Percentiles rank a stretch among this genome's conserved stretches.
These are phyloP conservation scores for Megacollybia platyphylla DNA, from an alignment of 1,284 basidiomycete species.

Conservation along the genomic window DNA sequence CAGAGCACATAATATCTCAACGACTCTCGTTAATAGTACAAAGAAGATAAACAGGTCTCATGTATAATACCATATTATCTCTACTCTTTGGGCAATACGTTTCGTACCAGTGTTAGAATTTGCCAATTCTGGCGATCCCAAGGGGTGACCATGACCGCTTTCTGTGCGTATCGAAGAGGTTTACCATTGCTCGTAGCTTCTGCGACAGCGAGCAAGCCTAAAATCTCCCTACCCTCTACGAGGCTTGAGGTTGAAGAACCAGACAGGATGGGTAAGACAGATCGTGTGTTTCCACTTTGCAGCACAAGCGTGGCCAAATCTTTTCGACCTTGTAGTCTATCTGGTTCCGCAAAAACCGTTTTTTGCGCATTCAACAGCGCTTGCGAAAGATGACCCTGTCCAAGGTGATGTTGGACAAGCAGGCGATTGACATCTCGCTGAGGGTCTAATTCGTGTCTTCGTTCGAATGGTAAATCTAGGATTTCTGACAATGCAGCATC, in stretches of 20 bases:
- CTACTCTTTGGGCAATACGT: conserved; percentile 9
- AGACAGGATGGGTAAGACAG: conserved; percentile 25
- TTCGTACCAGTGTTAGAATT: conserved; percentile 39
- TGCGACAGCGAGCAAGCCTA: conserved; percentile 16
- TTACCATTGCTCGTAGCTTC: conserved; percentile 9
- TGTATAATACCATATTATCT: conserved; percentile 7
- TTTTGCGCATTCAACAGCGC: conserved; percentile 44
- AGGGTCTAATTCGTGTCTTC: conserved; percentile 52
- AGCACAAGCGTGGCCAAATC: conserved; percentile 42
- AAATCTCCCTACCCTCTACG: conserved; percentile 11
- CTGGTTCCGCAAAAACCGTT: conserved; percentile 44
- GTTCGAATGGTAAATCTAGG: conserved; percentile 48
- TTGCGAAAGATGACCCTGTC: conserved; percentile 41
- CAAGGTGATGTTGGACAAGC: conserved; percentile 52
- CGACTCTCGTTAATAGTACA: conserved; percentile 25
- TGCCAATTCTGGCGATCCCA: conserved; percentile 47
- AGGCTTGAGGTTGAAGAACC: conserved; percentile 11
- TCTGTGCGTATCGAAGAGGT: conserved; percentile 36
- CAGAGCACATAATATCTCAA: conserved; percentile 24
- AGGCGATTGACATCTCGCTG: conserved; percentile 54
- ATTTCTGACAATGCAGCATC: conserved; percentile 85
- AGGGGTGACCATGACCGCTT: conserved; percentile 56
- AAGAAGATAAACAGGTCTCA: conserved; percentile 4
- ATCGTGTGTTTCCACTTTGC: conserved; percentile 27
- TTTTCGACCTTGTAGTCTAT: conserved; percentile 29